Evolutionary conservation across 352 stramenopile genomes (phyloP), one percentile per base, ranked within the genome.

Genomic region (Pythium utonaiense): DNA sequence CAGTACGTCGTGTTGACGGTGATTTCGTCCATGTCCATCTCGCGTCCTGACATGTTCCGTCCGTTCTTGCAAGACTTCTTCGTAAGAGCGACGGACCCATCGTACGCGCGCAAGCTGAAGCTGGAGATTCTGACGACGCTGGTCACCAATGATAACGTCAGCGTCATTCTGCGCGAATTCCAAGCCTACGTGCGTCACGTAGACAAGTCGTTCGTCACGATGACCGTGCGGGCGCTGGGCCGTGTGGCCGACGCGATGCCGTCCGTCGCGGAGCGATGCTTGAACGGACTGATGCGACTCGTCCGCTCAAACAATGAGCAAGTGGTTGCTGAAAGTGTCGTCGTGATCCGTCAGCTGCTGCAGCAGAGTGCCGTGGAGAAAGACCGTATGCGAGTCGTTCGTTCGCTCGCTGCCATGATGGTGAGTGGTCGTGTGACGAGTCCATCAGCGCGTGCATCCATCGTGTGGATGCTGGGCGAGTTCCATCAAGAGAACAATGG

Each of bases 1-100:
- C 96, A 99, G 83, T 99, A 98, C 73, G 89, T 99, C 9, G 96
- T 99, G 33, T 78, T 99, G 14, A 94, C 88, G 14, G 94, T 96
- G 10, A 99, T 99, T 68, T 89, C 91, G 28, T 96, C 86, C 6
- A 96, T 99, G 76, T 94, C 95, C 3, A 77, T 75, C n/a, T 91
- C 97, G 50, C 93, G 88, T 53, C 95, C 97, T 16, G 95, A 93
- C 48, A 98, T 98, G 67, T 99, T 99, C 73, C 86, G 82, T 12
- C 93, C 93, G 9, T 98, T 98, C 70, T 73, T 99, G 34, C 80
- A 96, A 59, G 95, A 99, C 63, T 99, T 99, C 67, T 99, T 99
- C 68, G 95, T 99, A 1, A 74, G 94, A 50, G 92, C 94, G 27
- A 95, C 94, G 16, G 97, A 99, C 69, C 92, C 96, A 17, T 86